These are phyloP conservation scores for Beta lomatogona DNA, from an alignment of 179 eudicot species.

Conservation along the genomic window DNA sequence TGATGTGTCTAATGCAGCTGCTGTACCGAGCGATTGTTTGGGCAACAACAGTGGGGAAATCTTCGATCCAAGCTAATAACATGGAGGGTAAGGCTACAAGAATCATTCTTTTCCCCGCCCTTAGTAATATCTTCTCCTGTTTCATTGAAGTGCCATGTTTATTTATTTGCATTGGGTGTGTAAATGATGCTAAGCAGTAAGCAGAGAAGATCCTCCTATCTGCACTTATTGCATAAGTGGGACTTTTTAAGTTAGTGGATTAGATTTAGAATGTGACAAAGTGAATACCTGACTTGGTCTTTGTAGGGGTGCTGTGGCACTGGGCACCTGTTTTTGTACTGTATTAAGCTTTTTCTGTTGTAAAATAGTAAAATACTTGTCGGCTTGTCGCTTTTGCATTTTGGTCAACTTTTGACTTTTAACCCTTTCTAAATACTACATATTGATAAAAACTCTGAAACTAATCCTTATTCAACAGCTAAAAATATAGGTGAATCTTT, in stretches of 20 bases:
- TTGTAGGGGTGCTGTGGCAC: no score
- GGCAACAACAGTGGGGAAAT: constrained; percentile 71
- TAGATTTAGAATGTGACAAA: neutral
- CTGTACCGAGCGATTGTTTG: constrained; percentile 79
- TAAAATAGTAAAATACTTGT: no score
- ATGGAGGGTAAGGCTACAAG: constrained; percentile 70
- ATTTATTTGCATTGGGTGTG: no score
- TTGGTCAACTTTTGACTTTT: no score
- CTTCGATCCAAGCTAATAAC: constrained; percentile 71
- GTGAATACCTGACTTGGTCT: neutral
- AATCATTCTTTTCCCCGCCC: neutral
- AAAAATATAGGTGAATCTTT: no score
- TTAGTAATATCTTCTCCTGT: neutral
- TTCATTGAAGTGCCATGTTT: neutral
- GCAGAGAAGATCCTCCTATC: neutral
- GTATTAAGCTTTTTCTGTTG: no score
- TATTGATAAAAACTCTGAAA: no score
- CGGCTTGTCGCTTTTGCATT: no score
- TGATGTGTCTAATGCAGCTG: constrained; percentile 50
- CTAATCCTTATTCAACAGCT: no score
- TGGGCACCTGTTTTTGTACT: no score
- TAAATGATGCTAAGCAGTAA: neutral
- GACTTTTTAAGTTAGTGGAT: neutral
- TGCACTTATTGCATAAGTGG: neutral
- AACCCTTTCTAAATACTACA: no score